Evolutionary conservation across 2,329 filamentous ascomycete species (phyloP).

Genomic region (Geosmithia putterillii): DNA sequence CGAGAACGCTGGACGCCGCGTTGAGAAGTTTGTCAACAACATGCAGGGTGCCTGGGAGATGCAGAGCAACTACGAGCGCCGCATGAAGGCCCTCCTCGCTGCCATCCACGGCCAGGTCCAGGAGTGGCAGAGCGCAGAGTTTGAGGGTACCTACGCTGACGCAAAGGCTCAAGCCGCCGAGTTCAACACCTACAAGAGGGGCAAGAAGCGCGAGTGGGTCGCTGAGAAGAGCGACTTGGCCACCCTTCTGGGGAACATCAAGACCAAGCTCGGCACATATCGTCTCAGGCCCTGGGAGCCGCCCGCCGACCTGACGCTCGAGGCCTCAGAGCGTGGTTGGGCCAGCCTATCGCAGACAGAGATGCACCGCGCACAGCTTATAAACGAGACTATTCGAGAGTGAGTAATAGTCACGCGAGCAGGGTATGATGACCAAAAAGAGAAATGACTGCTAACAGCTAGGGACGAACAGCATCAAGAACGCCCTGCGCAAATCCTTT

Average conservation of each 20-base stretch:
- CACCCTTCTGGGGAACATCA: conserved; percentile 91
- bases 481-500: conserved; percentile 80
- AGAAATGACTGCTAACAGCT: conserved; percentile 15
- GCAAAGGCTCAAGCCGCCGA: conserved; percentile 76
- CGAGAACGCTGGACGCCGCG: conserved; percentile 88
- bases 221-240: conserved; percentile 95
- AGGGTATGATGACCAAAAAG: neutral
- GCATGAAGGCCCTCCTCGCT: conserved; percentile 73
- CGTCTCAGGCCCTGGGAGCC: conserved; percentile 83
- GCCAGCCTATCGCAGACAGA: conserved; percentile 66
- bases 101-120: conserved; percentile 62
- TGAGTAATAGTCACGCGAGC: conserved; percentile 25
- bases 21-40: conserved; percentile 97
- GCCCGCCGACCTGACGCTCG: conserved; percentile 68
- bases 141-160: conserved; percentile 85
- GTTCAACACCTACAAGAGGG: conserved; percentile 83
- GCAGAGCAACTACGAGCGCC: conserved; percentile 89
- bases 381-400: conserved; percentile 97
- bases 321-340: conserved; percentile 78
- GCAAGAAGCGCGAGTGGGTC: conserved; percentile 88
- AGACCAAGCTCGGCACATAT: conserved; percentile 95
- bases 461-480: conserved; percentile 79
- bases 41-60: conserved; percentile 99
- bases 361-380: conserved; percentile 78
- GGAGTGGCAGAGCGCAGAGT: conserved; percentile 66